These are phyloP conservation scores for Dothistroma septosporum DNA, from an alignment of 2,329 filamentous ascomycete species.

Conservation along the genomic window DNA sequence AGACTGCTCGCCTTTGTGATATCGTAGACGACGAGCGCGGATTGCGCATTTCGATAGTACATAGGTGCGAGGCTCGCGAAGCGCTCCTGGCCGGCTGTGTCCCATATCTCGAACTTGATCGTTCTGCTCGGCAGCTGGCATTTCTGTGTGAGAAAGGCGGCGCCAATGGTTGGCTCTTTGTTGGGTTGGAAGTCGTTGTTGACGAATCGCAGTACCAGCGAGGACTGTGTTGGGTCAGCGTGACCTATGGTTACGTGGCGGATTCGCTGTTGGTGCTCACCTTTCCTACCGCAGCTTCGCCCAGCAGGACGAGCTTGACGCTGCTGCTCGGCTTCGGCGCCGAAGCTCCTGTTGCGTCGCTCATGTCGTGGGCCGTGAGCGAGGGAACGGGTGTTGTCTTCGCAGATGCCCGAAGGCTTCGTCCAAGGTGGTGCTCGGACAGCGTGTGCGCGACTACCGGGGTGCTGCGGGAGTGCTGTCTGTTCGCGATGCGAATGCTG, in stretches of 20 bases:
- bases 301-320: slow-evolving; percentile 96
- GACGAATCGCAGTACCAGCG: slow-evolving; percentile 94
- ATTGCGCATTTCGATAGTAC: slow-evolving; percentile 99
- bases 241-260: slow-evolving; percentile 14
- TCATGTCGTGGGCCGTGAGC: slow-evolving; percentile 51
- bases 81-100: slow-evolving; percentile 95
- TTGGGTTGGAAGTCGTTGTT: slow-evolving; percentile 99
- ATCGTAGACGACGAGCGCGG: slow-evolving; percentile 96
- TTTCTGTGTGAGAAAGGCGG: slow-evolving; percentile 97
- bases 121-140: slow-evolving; percentile 90
- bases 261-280: slow-evolving; percentile 48
- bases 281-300: slow-evolving; percentile 98
- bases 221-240: slow-evolving; percentile 60
- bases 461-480: background rate
- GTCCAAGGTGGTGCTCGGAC: slow-evolving; percentile 29
- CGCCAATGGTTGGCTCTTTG: slow-evolving; percentile 98
- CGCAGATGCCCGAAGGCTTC: slow-evolving; percentile 27
- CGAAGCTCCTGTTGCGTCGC: slow-evolving; percentile 56
- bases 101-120: slow-evolving; percentile 74
- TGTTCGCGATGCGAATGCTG: background rate
- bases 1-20: slow-evolving; percentile 94
- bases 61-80: slow-evolving; percentile 95
- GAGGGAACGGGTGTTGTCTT: slow-evolving; percentile 17
- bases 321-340: slow-evolving; percentile 96
- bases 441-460: slow-evolving; percentile 19